Conservation (phyloP, 192 early-diverging fungal species). For the Coemansia sp. region DNA sequence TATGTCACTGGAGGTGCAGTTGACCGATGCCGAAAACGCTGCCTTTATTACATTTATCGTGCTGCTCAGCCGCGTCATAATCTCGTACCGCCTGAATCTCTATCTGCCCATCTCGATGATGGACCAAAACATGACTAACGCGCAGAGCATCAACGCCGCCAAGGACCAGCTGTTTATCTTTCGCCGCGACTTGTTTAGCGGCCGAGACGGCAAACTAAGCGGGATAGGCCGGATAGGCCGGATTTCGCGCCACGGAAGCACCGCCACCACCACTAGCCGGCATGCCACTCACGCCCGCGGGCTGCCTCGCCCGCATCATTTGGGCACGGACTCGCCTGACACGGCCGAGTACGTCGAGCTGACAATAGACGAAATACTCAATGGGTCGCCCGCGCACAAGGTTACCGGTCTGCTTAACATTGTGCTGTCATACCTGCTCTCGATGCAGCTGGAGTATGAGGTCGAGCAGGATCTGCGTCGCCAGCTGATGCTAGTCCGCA, state of each 20-base stretch:
- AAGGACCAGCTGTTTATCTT: conserved; percentile 82
- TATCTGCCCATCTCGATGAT: conserved; percentile 94
- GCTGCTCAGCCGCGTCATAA: conserved; percentile 84
- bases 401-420: conserved; percentile 78
- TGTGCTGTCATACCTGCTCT: conserved; percentile 75
- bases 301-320: conserved; percentile 1
- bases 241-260: conserved; percentile 28
- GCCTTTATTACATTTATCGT: conserved; percentile 94
- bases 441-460: conserved; percentile 66
- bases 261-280: conserved; percentile 8
- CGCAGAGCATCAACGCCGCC: conserved; percentile 78
- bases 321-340: conserved; percentile 13
- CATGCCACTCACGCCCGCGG: background rate
- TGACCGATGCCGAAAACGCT: conserved; percentile 95
- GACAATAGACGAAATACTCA: conserved; percentile 89
- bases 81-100: conserved; percentile 85
- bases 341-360: conserved; percentile 69
- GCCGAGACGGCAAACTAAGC: conserved; percentile 37
- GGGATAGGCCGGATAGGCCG: conserved; percentile 32
- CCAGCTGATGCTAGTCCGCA: conserved; percentile 75
- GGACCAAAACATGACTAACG: conserved; percentile 88
- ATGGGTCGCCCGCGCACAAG: conserved; percentile 65
- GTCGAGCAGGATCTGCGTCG: conserved; percentile 68
- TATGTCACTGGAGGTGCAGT: conserved; percentile 91
- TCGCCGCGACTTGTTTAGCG: conserved; percentile 73